Evolutionary conservation across 306 rosid species (phyloP).

Genomic region (Prunus kanzakura): DNA sequence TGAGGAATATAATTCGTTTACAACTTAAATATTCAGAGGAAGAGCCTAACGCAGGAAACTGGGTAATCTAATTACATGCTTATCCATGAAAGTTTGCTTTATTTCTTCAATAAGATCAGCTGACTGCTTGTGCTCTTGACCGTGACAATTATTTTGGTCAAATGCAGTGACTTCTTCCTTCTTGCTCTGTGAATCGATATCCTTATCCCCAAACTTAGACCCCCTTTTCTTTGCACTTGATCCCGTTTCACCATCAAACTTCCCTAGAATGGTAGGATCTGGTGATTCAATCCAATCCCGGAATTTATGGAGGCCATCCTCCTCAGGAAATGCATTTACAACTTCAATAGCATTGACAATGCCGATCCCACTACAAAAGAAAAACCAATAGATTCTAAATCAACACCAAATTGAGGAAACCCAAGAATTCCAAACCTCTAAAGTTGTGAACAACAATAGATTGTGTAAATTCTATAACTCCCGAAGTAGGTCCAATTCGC

Average conservation of each 20-base stretch:
- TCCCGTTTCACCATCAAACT: conserved; percentile 44
- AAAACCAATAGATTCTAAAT: conserved; percentile 23
- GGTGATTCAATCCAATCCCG: conserved; percentile 96
- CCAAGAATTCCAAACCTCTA: conserved; percentile 2
- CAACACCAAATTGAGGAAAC: conserved; percentile 14
- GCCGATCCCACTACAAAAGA: conserved; percentile 83
- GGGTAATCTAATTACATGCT: conserved; percentile 51
- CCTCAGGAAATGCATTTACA: conserved; percentile 86
- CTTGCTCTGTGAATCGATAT: conserved; percentile 15
- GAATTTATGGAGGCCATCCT: conserved; percentile 74
- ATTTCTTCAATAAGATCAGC: conserved; percentile 33
- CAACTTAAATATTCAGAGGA: conserved; percentile 6
- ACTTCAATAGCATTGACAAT: conserved; percentile 97
- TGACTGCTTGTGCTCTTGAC: conserved; percentile 42
- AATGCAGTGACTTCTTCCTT: conserved; percentile 32
- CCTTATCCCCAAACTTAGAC: conserved; percentile 41
- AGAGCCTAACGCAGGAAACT: conserved; percentile 16
- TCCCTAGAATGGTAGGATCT: conserved; percentile 83
- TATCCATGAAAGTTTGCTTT: conserved; percentile 63
- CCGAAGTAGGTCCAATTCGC: neutral
- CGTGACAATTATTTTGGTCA: conserved; percentile 35
- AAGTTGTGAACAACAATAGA: neutral
- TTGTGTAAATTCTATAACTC: neutral
- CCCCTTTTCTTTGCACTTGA: conserved; percentile 49
- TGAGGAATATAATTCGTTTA: neutral